Percentiles rank a stretch among this genome's conserved stretches.
phyloP scores from a whole-genome alignment of 768 basidiomycete genomes.

The Pisolithus sp. region DNA sequence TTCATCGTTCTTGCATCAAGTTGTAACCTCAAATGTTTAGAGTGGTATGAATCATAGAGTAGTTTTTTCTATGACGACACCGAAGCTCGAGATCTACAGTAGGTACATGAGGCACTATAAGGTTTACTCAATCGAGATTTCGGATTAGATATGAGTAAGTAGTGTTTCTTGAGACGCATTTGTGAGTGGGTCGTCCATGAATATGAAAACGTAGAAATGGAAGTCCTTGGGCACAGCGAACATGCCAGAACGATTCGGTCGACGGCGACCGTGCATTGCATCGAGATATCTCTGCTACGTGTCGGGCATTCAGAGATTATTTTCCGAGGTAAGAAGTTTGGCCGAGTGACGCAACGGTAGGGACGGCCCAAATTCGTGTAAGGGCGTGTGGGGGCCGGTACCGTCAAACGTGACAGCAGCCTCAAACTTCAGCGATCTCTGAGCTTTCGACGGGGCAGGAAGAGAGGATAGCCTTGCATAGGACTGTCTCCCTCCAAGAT shows the following conservation, averaged over 20 bases:
- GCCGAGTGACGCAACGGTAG: too few relatives aligned
- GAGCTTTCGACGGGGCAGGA: too few relatives aligned
- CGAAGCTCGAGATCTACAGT: not conserved
- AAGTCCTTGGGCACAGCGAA: not conserved
- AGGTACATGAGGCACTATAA: not conserved
- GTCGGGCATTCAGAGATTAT: not conserved
- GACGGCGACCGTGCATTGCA: not conserved
- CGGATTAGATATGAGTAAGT: not conserved
- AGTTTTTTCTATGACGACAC: not conserved
- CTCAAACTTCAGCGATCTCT: too few relatives aligned
- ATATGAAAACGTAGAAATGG: not conserved
- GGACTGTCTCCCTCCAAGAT: too few relatives aligned
- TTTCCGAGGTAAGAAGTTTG: not conserved
- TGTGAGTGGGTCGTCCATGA: not conserved
- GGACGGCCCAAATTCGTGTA: too few relatives aligned
- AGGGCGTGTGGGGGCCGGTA: too few relatives aligned
- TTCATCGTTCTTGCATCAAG: too few relatives aligned
- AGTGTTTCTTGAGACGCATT: not conserved
- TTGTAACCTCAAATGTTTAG: too few relatives aligned
- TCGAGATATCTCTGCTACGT: not conserved
- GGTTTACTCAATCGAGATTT: not conserved
- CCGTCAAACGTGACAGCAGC: too few relatives aligned
- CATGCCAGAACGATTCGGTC: not conserved
- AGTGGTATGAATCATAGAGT: too few relatives aligned
- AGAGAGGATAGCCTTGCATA: too few relatives aligned